Percentiles rank a stretch among this genome's conserved stretches.
Conservation (phyloP, 2,329 filamentous ascomycete genomes). For the Aspergillus felis region DNA sequence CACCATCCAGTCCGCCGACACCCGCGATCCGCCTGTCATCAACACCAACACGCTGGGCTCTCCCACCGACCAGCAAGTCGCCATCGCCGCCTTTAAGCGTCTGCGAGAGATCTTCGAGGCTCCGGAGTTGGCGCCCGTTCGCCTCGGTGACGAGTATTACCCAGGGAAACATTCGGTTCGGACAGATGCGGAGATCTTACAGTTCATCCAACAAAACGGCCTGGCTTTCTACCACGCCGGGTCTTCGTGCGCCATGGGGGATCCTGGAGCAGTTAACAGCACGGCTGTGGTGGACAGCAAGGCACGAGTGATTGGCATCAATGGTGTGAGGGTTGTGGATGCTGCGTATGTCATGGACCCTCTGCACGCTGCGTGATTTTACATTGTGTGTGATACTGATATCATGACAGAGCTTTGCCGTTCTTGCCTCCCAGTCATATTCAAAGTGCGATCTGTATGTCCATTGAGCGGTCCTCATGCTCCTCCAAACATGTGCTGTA, state of each 20-base stretch:
- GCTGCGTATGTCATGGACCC: not conserved
- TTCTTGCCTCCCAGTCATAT: not conserved
- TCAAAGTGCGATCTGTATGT: not conserved
- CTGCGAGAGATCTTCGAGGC: not conserved
- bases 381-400: not conserved
- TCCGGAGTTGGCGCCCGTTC: not conserved
- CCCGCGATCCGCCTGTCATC: conserved; percentile 9
- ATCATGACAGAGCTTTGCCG: not conserved
- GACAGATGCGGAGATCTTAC: conserved; percentile 1
- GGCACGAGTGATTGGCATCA: not conserved
- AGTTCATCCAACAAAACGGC: not conserved
- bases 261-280: not conserved
- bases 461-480: not conserved
- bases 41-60: conserved; percentile 7
- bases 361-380: not conserved
- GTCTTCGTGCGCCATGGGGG: not conserved
- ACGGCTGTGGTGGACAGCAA: not conserved
- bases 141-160: not conserved
- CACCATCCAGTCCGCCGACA: conserved; percentile 4
- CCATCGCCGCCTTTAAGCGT: conserved; percentile 14
- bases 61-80: conserved; percentile 9
- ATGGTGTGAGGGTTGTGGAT: not conserved
- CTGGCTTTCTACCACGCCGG: not conserved
- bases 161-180: not conserved
- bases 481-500: not conserved